These are phyloP conservation scores for Colletotrichum cordylinicola DNA, from an alignment of 2,329 filamentous ascomycete species.

Conservation along the genomic window DNA sequence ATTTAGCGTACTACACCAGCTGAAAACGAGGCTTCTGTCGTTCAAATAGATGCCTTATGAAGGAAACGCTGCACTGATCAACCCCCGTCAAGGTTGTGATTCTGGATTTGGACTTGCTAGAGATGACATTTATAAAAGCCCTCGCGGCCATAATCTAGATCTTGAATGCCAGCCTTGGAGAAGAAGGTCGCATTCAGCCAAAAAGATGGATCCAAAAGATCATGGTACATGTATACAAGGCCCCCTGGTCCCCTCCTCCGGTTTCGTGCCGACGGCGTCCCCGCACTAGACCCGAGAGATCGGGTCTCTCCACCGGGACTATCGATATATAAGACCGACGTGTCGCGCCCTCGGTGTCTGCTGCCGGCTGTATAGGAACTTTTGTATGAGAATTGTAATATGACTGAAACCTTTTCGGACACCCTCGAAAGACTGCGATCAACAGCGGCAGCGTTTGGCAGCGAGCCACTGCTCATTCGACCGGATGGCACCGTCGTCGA, in stretches of 20 bases:
- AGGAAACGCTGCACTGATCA: accelerated
- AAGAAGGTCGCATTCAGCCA: accelerated
- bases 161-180: background rate
- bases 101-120: background rate
- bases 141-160: accelerated
- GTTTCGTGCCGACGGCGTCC: background rate
- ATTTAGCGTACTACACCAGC: accelerated
- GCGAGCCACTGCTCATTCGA: background rate
- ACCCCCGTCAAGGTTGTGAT: background rate
- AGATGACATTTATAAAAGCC: background rate
- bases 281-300: background rate
- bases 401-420: background rate
- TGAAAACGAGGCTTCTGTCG: background rate
- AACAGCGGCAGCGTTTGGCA: background rate
- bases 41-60: background rate
- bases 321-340: background rate
- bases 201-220: background rate
- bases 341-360: background rate
- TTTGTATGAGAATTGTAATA: background rate
- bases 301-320: background rate
- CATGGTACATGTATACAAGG: background rate
- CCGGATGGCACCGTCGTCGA: background rate
- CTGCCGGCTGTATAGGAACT: background rate
- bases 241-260: background rate
- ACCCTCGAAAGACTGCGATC: background rate